phyloP scores from a whole-genome alignment of 306 rosid species.

The Herpetospermum pedunculosum region DNA sequence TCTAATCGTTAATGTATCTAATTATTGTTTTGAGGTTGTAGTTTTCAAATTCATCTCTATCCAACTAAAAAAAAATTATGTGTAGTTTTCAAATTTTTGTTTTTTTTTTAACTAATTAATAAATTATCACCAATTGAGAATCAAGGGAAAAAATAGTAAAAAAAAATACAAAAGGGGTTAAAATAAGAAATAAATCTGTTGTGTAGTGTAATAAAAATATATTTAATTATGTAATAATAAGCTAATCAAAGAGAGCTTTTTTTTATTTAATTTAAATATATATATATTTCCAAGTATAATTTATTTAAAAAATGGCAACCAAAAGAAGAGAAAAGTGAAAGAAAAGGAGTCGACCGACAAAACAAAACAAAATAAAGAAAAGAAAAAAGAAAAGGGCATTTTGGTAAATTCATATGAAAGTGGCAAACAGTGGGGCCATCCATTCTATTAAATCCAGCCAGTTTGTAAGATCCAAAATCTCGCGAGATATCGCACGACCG shows the following conservation, averaged over 20 bases:
- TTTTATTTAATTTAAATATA: background rate
- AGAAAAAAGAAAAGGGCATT: background rate
- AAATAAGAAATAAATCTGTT: background rate
- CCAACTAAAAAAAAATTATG: too few relatives aligned
- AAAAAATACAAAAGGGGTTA: background rate
- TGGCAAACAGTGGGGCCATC: slow-evolving; percentile 3
- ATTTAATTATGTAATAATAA: background rate
- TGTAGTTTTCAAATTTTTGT: background rate
- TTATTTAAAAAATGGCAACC: background rate
- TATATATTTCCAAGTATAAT: background rate
- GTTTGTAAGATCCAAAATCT: background rate
- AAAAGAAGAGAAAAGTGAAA: background rate
- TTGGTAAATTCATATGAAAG: background rate
- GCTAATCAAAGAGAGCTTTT: background rate
- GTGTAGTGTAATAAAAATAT: background rate
- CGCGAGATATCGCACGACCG: slow-evolving; percentile 12
- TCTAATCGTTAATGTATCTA: too few relatives aligned
- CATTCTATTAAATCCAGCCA: background rate
- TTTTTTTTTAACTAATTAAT: background rate
- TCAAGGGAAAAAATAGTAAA: background rate
- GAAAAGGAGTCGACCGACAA: slow-evolving; percentile 3
- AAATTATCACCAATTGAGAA: background rate
- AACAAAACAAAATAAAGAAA: background rate
- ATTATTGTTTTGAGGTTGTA: too few relatives aligned
- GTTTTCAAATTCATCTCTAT: too few relatives aligned